Evolutionary conservation across 306 rosid genomes (phyloP), one percentile per base, ranked within the genome.

Genomic region (Canavalia gladiata): DNA sequence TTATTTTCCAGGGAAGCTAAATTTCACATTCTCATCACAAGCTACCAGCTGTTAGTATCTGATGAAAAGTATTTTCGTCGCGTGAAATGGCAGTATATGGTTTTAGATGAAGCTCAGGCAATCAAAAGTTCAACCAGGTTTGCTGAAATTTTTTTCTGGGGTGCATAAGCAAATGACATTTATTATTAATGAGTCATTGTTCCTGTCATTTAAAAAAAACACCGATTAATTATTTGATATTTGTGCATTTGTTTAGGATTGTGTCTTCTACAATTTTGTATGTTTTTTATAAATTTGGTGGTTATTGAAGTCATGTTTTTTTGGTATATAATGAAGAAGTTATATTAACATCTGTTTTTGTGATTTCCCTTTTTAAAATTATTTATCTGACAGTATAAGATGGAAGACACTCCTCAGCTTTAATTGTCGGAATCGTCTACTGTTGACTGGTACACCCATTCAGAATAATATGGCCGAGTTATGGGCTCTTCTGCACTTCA

Each of bases 51-150:
- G 69, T 92, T 96, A 54, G 99, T 96, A 71, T 31, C 90, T 37
- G 99, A 96, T 85, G 97, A 86, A 83, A 93, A 93, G 92, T 85
- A 51, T 80, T 93, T 96, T 76, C 97, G 92, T 47, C 97, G 98
- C 28, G 98, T 96, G 82, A 96, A 93, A 87, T 96, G 99, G 99
- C 99, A 96, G 76, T 96, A 96, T 84, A 96, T 96, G 99, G 98
- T 96, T 76, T 88, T 96, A 85, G 99, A 96, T 87, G 99, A 96
- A 88, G 99, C 99, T 58, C 98, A 96, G 84, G 99, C 99, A 75
- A 96, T 96, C 70, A 96, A 96, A 87, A 93, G 98, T 88, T 57
- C 99, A 6, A 86, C 76, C 87, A 96, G 99, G 99, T 96, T 31
- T 82, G 56, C 60, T 82, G 60, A 50, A 57, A 69, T 84, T 55